These are phyloP conservation scores for Talaromyces sp. DNA, from an alignment of 2,329 filamentous ascomycete genomes.

Conservation along the genomic window DNA sequence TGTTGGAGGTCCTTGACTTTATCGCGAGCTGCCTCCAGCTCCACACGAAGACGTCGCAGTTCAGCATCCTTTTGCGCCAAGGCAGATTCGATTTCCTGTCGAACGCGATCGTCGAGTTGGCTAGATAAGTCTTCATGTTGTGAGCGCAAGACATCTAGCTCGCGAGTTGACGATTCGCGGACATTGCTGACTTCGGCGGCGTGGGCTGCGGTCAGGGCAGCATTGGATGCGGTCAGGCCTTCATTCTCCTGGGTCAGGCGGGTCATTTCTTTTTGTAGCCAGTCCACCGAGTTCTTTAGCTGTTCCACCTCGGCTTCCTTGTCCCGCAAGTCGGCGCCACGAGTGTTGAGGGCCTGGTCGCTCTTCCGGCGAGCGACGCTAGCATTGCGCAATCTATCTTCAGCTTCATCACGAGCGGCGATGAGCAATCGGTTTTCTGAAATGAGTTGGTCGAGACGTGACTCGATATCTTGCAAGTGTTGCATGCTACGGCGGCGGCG, in stretches of 20 bases:
- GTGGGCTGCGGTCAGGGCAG: slow-evolving; percentile 74
- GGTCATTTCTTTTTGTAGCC: slow-evolving; percentile 78
- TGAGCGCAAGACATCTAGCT: slow-evolving; percentile 69
- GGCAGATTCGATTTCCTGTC: slow-evolving; percentile 63
- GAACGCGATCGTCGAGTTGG: slow-evolving; percentile 64
- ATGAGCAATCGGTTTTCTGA: slow-evolving; percentile 81
- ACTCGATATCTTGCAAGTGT: slow-evolving; percentile 83
- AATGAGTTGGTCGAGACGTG: slow-evolving; percentile 77
- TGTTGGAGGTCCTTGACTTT: slow-evolving; percentile 63
- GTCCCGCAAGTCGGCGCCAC: slow-evolving; percentile 72
- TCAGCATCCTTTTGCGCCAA: slow-evolving; percentile 83
- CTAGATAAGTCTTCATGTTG: slow-evolving; percentile 65
- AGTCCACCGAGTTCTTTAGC: slow-evolving; percentile 76
- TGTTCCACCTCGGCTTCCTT: slow-evolving; percentile 85
- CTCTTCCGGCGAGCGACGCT: slow-evolving; percentile 58
- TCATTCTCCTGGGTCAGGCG: slow-evolving; percentile 83
- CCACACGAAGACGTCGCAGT: slow-evolving; percentile 73
- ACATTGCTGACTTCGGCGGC: slow-evolving; percentile 69
- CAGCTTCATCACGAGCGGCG: slow-evolving; percentile 70
- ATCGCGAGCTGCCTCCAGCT: slow-evolving; percentile 72
- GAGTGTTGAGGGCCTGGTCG: slow-evolving; percentile 62
- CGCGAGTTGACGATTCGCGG: slow-evolving; percentile 64
- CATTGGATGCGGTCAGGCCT: slow-evolving; percentile 74
- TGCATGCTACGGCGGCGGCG: slow-evolving; percentile 98
- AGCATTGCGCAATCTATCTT: slow-evolving; percentile 63